Conservation (phyloP, 306 rosid genomes). For the Castanea crenata region DNA sequence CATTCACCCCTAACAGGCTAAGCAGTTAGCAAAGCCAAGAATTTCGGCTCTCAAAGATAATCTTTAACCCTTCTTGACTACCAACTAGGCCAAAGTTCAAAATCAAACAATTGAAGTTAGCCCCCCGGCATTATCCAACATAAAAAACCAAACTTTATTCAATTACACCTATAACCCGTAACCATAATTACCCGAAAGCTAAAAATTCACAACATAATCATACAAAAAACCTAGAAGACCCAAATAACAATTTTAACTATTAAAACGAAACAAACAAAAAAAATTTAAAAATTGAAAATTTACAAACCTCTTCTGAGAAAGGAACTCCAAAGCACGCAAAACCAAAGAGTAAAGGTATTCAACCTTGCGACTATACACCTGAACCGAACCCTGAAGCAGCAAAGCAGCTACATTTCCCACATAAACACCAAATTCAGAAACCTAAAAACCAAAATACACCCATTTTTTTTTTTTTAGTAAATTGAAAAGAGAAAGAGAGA, state of each 20-base stretch:
- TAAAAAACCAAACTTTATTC: conserved; percentile 17
- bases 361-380: conserved; percentile 93
- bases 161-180: background rate
- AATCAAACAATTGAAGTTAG: background rate
- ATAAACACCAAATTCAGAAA: conserved; percentile 27
- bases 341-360: conserved; percentile 86
- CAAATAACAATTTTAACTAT: background rate
- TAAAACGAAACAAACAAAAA: background rate
- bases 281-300: background rate
- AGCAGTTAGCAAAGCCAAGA: background rate
- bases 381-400: conserved; percentile 91
- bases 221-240: background rate
- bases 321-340: conserved; percentile 88
- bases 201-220: background rate
- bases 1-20: background rate
- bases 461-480: too few species aligned
- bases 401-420: conserved; percentile 78
- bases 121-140: background rate
- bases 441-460: background rate
- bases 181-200: background rate
- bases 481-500: too few species aligned
- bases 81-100: background rate
- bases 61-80: background rate
- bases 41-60: background rate
- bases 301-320: conserved; percentile 82